Evolutionary conservation across 164 flowering plant species (phyloP), one percentile per base, ranked within the genome.

Genomic region (Kingdonia uniflora): DNA sequence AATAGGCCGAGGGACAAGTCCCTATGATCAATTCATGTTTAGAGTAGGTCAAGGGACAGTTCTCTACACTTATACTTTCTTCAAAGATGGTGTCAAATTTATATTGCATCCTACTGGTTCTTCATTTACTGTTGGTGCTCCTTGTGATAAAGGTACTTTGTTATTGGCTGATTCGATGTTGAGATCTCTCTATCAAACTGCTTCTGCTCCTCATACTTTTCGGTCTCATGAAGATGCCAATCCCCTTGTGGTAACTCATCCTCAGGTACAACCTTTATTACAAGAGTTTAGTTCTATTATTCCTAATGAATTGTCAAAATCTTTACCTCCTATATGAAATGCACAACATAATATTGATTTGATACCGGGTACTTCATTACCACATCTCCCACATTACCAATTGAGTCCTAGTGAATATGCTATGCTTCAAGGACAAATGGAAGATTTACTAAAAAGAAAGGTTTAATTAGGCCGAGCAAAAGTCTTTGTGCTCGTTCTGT

Each of bases 391-490:
- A 2, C 33, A 49, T 23, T 49, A 23, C 16, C n/a, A 1, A 13
- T 23, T 49, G 17, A 49, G 35, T 21, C 24, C 22, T 11, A 23
- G 13, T 1, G 52, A 49, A 14, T 26, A 49, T 23, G 14, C 11
- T 25, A 49, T 49, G 0, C 52, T 49, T 23, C 52, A 49, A 49
- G 35, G 19, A 23, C 52, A 49, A 49, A n/a, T 49, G 14, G 35
- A 23, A 49, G 52, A 49, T 25, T 25, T 49, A 12, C 16, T n/a
- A n/a, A 20, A 0, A 4, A 2, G 2, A 25, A 49, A 16, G 52
- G 52, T 4, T 23, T 49, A 14, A 13, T 49, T 11, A 0, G 52
- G 0, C 16, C 29, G 17, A 49, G 35, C 19, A 29, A 29, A n/a
- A 29, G 35, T 29, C 35, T 8, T 29, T 29, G 35, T 8, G 6